phyloP scores from a whole-genome alignment of 352 stramenopile species.

The Aphanomyces astaci region DNA sequence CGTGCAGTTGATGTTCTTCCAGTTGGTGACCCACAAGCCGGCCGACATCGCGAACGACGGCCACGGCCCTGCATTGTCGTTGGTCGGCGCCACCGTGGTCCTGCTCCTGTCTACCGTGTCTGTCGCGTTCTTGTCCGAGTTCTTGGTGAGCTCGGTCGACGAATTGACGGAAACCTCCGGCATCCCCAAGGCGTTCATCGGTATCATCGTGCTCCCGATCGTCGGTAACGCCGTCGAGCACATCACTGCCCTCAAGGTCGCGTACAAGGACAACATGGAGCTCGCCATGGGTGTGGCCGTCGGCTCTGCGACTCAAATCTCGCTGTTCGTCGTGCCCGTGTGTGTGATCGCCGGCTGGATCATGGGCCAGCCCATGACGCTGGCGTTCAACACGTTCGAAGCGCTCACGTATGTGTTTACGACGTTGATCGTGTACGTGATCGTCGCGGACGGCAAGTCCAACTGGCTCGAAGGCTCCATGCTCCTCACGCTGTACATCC shows the following conservation, averaged over 20 bases:
- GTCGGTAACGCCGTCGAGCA: conserved; percentile 98
- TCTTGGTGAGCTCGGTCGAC: conserved; percentile 80
- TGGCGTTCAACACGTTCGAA: conserved; percentile 95
- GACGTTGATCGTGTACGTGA: conserved; percentile 92
- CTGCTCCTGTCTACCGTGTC: conserved; percentile 83
- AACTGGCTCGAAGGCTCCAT: conserved; percentile 90
- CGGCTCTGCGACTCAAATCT: conserved; percentile 94
- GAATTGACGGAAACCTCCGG: conserved; percentile 54
- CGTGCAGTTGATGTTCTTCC: conserved; percentile 92
- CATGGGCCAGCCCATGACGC: conserved; percentile 89
- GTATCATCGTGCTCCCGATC: conserved; percentile 95
- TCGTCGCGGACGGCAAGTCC: conserved; percentile 85
- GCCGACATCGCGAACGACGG: conserved; percentile 41
- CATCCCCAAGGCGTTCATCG: conserved; percentile 82
- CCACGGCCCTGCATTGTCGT: conserved; percentile 59
- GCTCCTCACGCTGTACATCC: conserved; percentile 86
- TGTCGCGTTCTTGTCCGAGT: conserved; percentile 93
- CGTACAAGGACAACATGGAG: conserved; percentile 98
- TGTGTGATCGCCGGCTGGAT: conserved; percentile 93
- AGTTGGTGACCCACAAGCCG: conserved; percentile 89
- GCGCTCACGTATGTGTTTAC: conserved; percentile 94
- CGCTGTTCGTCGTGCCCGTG: conserved; percentile 94
- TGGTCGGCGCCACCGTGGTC: conserved; percentile 66
- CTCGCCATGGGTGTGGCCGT: conserved; percentile 96
- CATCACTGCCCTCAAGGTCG: conserved; percentile 94